Evolutionary conservation across 2,329 filamentous ascomycete genomes (phyloP).

Genomic region (Aspergillus arachidicola): DNA sequence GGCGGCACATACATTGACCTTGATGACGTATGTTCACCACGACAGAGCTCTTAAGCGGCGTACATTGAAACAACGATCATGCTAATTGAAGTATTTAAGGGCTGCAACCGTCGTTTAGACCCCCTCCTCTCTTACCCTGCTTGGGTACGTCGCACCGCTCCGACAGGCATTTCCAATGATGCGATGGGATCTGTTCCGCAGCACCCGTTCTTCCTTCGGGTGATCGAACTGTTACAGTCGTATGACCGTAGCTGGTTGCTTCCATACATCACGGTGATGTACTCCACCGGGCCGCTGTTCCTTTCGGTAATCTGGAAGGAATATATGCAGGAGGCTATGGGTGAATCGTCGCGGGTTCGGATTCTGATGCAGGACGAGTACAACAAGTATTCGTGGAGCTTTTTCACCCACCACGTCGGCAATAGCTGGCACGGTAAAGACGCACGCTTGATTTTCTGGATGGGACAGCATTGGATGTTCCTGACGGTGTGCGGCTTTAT

Average conservation of each 20-base stretch:
- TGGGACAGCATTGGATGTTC: conserved; percentile 60
- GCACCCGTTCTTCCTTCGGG: conserved; percentile 73
- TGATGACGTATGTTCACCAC: conserved; percentile 59
- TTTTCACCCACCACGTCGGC: conserved; percentile 68
- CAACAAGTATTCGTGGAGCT: conserved; percentile 68
- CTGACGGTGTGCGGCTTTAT: conserved; percentile 56
- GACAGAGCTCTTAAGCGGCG: too few relatives aligned
- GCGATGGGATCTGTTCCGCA: conserved; percentile 73
- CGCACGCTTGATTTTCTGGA: conserved; percentile 67
- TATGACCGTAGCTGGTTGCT: conserved; percentile 71
- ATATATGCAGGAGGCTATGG: conserved; percentile 58
- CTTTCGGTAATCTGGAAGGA: conserved; percentile 75
- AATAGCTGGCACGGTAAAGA: conserved; percentile 69
- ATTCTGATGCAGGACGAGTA: conserved; percentile 73
- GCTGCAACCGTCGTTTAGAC: conserved; percentile 69
- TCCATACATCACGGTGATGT: conserved; percentile 79
- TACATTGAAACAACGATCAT: neutral
- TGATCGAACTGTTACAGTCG: conserved; percentile 67
- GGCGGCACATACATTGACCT: conserved; percentile 82
- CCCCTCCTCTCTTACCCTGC: conserved; percentile 69
- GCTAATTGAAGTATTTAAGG: conserved; percentile 45
- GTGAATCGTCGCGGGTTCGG: conserved; percentile 58
- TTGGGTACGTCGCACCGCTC: conserved; percentile 70
- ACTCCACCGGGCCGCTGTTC: conserved; percentile 74
- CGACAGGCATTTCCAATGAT: conserved; percentile 80